Evolutionary conservation across 441 rosid species (phyloP).

Genomic region (Arabidopsis lyrata): DNA sequence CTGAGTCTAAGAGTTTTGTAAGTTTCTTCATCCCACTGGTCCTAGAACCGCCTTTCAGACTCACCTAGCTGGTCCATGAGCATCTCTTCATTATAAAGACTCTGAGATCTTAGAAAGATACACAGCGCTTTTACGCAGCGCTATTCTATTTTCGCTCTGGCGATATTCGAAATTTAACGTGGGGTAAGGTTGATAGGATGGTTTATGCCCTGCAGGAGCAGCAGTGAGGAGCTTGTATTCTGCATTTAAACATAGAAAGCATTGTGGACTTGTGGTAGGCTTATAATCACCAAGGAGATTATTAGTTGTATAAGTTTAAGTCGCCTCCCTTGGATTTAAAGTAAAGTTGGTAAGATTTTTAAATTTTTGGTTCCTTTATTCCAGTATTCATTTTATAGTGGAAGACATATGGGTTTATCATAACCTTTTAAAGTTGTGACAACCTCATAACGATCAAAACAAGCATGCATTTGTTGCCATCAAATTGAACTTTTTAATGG

Average conservation of each 20-base stretch:
- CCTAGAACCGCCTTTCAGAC: slow-evolving; percentile 16
- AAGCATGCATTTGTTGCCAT: too few relatives aligned
- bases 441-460: not conserved
- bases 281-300: slow-evolving; percentile 4
- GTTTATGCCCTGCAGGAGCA: slow-evolving; percentile 14
- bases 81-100: slow-evolving; percentile 13
- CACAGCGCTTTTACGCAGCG: slow-evolving; percentile 8
- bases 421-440: not conserved
- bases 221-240: slow-evolving; percentile 20
- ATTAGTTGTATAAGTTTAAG: not conserved
- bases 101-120: slow-evolving; percentile 1
- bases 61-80: slow-evolving; percentile 11
- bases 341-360: not conserved
- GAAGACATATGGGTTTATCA: not conserved
- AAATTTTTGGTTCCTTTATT: not conserved
- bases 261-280: slow-evolving; percentile 10
- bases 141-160: slow-evolving; percentile 9
- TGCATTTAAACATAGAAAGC: slow-evolving; percentile 14
- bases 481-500: too few relatives aligned
- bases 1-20: slow-evolving; percentile 2
- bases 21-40: slow-evolving; percentile 19
- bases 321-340: not conserved
- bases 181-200: slow-evolving; percentile 11
- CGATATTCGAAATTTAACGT: not conserved
- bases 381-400: not conserved